Base-by-base conservation (phyloP, 2,329 filamentous ascomycete genomes). In the Phialocephala sp. region DNA sequence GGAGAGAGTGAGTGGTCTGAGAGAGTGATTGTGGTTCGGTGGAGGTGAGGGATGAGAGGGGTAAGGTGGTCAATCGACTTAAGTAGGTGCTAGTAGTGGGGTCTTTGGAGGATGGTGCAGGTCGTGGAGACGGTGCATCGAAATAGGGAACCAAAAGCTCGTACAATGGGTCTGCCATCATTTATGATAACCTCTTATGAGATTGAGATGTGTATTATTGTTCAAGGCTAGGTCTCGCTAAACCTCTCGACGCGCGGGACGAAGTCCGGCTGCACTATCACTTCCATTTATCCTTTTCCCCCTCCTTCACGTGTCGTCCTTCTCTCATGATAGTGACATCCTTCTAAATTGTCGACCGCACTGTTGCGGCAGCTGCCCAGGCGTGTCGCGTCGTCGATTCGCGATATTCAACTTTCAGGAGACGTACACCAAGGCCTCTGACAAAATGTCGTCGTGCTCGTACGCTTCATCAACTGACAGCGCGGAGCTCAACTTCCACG, bases 11-110 rank as follows among this genome's bases (percentile, higher is more conserved):
- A 3, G 91, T 90, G 63, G 89, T 85, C 73, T 97, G 92, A 0
- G 90, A 83, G n/a, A 98, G 86, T 0, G 88, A 88, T 67, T 93
- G 89, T 0, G 91, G 89, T 78, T 99, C 95, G 8, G 86, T 89
- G 27, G 87, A 86, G 59, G 87, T 86, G 62, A 98, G 84, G 41
- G 90, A 87, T 27, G 88, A 83, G 59, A 96, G 84, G 14, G 92
- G 88, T 61, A 96, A 89, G 2, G 91, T 91, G 6, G 91, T 89
- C 55, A 98, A 83, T 67, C 89, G 87, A 66, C 87, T 85, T 56
- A 98, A 87, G 77, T 98, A 99, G 60, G 85, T 82, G 60, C 87
- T 81, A 12, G 87, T 87, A 43, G 83, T 80, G 11, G 83, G 77
- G 75, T 91, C 84, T 58, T 73, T 68, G 59, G 79, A 75, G 37